A percentile compares a stretch with the other conserved stretches of the same genome.
phyloP scores from a whole-genome alignment of 306 rosid species.

The Vigna radiata region DNA sequence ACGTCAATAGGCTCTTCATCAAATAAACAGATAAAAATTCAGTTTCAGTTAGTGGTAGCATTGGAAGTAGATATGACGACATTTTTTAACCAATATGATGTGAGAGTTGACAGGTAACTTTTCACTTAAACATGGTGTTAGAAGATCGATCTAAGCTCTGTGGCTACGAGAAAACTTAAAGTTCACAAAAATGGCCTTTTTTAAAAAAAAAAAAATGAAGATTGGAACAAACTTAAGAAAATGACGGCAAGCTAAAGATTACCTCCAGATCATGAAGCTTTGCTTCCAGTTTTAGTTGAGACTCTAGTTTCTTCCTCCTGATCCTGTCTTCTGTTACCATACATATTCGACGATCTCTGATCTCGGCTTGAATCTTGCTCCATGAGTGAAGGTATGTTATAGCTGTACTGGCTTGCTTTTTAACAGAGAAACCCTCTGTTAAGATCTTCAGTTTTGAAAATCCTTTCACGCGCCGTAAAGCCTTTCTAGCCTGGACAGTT shows the following conservation, averaged over 20 bases:
- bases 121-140: no score
- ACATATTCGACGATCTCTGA: constrained; percentile 79
- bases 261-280: constrained; percentile 93
- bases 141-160: no score
- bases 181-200: not conserved
- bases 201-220: not conserved
- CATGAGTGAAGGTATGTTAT: constrained; percentile 83
- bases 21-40: constrained; percentile 1
- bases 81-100: no score
- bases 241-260: constrained; percentile 33
- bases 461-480: constrained; percentile 74
- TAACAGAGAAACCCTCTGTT: constrained; percentile 62
- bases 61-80: not conserved
- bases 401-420: constrained; percentile 76
- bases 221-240: constrained; percentile 11
- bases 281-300: constrained; percentile 91
- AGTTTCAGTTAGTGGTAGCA: constrained; percentile 8
- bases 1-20: not conserved
- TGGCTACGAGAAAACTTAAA: no score
- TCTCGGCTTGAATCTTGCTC: constrained; percentile 80
- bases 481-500: constrained; percentile 77
- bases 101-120: no score
- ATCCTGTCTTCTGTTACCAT: constrained; percentile 93
- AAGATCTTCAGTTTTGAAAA: constrained; percentile 65
- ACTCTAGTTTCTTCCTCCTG: constrained; percentile 80